Evolutionary conservation across 139 green algal genomes (phyloP).

Genomic region (Tetradesmus obliquus): DNA sequence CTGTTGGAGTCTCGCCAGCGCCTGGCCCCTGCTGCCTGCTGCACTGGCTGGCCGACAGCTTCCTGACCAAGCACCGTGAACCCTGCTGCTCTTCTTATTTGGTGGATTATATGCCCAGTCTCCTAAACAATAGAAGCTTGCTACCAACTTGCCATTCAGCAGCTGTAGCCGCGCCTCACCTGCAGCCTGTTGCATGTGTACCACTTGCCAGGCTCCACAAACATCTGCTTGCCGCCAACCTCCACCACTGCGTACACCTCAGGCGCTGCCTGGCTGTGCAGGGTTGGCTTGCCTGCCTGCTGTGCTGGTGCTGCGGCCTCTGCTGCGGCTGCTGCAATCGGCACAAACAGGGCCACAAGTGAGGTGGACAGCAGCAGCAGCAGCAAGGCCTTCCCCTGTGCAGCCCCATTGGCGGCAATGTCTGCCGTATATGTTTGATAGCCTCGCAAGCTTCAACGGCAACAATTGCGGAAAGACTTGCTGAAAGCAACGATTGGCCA

Average conservation of each 20-base stretch:
- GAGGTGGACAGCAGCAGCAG: slow-evolving; percentile 2
- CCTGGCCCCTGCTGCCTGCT: background rate
- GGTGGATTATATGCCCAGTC: background rate
- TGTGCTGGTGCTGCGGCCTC: slow-evolving; percentile 29
- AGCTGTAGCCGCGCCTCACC: slow-evolving; percentile 49
- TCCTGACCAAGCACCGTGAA: background rate
- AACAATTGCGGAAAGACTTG: background rate
- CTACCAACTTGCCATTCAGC: background rate
- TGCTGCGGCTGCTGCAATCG: slow-evolving; percentile 48
- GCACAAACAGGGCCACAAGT: background rate
- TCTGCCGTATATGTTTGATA: background rate
- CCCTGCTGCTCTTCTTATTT: background rate
- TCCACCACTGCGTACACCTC: slow-evolving; percentile 91
- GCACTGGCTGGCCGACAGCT: background rate
- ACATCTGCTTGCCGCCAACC: slow-evolving; percentile 89
- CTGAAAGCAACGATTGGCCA: background rate
- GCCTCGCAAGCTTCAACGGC: background rate
- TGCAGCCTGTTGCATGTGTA: slow-evolving; percentile 95
- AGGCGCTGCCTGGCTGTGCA: slow-evolving; percentile 56
- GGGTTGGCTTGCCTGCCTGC: slow-evolving; percentile 52
- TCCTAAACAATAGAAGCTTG: background rate
- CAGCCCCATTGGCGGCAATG: background rate
- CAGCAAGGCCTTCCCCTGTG: background rate
- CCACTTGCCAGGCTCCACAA: slow-evolving; percentile 94
- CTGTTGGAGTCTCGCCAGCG: background rate